Conservation (phyloP, 2,329 filamentous ascomycete genomes). For the Botrytis medusae region DNA sequence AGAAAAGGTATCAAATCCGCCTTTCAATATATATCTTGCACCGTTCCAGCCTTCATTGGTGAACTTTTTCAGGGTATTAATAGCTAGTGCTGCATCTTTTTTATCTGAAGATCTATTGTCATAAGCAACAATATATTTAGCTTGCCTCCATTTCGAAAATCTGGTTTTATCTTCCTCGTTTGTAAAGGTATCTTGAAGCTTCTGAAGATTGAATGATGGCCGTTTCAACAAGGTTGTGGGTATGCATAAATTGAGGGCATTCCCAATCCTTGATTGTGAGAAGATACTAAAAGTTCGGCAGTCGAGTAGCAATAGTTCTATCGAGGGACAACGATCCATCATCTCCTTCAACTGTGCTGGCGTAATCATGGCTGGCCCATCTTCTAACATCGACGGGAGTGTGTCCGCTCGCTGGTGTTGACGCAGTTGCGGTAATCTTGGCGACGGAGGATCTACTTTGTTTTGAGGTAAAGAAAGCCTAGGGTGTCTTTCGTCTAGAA, state of each 20-base stretch:
- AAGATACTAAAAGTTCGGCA: slow-evolving; percentile 85
- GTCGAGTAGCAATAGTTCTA: slow-evolving; percentile 68
- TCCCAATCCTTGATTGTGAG: slow-evolving; percentile 68
- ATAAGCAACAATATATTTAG: slow-evolving; percentile 81
- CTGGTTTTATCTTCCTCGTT: slow-evolving; percentile 65
- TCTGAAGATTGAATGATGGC: slow-evolving; percentile 84
- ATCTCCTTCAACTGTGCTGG: slow-evolving; percentile 56
- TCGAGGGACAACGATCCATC: slow-evolving; percentile 45
- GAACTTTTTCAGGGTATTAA: slow-evolving; percentile 94
- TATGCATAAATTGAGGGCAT: slow-evolving; percentile 90
- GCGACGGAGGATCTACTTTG: slow-evolving; percentile 45
- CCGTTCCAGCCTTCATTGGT: slow-evolving; percentile 78
- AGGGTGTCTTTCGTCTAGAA: slow-evolving; percentile 52
- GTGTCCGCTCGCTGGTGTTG: slow-evolving; percentile 49
- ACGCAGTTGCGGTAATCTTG: slow-evolving; percentile 32
- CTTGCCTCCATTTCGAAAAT: slow-evolving; percentile 75
- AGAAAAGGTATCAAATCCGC: slow-evolving; percentile 77
- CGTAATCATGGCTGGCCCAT: slow-evolving; percentile 53
- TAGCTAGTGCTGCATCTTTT: slow-evolving; percentile 76
- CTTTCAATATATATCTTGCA: slow-evolving; percentile 70
- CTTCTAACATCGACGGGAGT: slow-evolving; percentile 51
- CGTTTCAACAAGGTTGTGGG: slow-evolving; percentile 91
- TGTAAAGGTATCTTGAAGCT: slow-evolving; percentile 84
- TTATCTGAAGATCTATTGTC: slow-evolving; percentile 74
- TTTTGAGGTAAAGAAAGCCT: slow-evolving; percentile 55